Evolutionary conservation across 2,329 filamentous ascomycete genomes (phyloP).

Genomic region (Colletotrichum paranaense): DNA sequence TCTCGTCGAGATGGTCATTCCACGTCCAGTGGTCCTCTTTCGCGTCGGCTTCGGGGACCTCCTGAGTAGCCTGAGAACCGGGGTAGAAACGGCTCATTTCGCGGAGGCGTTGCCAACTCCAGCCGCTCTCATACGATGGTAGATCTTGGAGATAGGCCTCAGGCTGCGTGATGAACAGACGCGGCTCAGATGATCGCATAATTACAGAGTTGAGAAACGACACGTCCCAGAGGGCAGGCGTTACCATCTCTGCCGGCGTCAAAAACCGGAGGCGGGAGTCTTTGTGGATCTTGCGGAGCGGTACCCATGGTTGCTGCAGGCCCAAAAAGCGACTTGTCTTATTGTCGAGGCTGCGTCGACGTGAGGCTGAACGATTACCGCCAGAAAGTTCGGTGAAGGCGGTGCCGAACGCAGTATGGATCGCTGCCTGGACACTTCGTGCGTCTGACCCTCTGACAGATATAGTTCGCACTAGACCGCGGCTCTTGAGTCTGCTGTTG

Average conservation of each 20-base stretch:
- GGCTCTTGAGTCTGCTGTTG: conserved; percentile 78
- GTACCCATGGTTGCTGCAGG: conserved; percentile 77
- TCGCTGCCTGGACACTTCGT: conserved; percentile 72
- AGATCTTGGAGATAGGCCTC: conserved; percentile 78
- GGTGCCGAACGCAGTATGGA: conserved; percentile 71
- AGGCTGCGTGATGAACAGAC: conserved; percentile 81
- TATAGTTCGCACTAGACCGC: conserved; percentile 76
- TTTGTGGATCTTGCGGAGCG: conserved; percentile 80
- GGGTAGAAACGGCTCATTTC: conserved; percentile 69
- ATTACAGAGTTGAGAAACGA: conserved; percentile 77
- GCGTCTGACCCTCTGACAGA: conserved; percentile 72
- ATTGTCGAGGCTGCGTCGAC: conserved; percentile 42
- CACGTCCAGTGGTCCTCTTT: conserved; percentile 76
- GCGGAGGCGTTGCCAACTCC: conserved; percentile 78
- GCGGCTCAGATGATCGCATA: conserved; percentile 76
- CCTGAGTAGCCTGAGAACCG: conserved; percentile 48
- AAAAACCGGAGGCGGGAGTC: conserved; percentile 79
- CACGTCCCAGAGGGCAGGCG: conserved; percentile 76
- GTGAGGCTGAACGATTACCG: conserved; percentile 16
- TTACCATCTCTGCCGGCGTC: conserved; percentile 77
- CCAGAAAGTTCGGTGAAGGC: conserved; percentile 58
- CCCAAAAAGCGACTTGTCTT: conserved; percentile 64
- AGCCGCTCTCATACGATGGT: conserved; percentile 64
- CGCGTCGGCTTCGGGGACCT: conserved; percentile 71
- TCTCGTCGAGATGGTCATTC: conserved; percentile 72